These are phyloP conservation scores for Boeremia lycopersici DNA, from an alignment of 2,329 filamentous ascomycete genomes.

Conservation along the genomic window DNA sequence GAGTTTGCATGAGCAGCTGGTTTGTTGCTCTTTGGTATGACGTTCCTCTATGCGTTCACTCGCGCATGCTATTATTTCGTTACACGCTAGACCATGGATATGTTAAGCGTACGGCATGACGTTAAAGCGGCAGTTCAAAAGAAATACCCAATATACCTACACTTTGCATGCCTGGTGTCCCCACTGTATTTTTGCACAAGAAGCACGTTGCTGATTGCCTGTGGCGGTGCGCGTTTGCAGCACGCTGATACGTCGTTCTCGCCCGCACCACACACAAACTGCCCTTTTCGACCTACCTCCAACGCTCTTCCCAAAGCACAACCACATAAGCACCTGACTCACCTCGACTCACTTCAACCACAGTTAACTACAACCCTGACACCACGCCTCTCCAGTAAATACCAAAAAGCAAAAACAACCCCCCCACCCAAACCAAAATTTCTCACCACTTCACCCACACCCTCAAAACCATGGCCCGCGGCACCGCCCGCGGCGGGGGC, in stretches of 20 bases:
- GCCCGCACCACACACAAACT: not conserved
- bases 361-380: not conserved
- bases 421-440: slow-evolving; percentile 21
- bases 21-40: not conserved
- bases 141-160: slow-evolving; percentile 5
- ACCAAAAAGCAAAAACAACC: not conserved
- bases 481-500: slow-evolving; percentile 43
- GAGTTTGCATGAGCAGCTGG: not conserved
- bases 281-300: not conserved
- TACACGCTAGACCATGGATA: slow-evolving; percentile 1
- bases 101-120: not conserved
- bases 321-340: slow-evolving; percentile 3
- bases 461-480: slow-evolving; percentile 31
- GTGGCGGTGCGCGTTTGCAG: not conserved
- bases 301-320: slow-evolving; percentile 8
- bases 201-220: not conserved
- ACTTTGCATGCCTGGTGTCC: not conserved
- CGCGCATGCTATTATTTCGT: slow-evolving; percentile 9
- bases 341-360: not conserved
- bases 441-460: slow-evolving; percentile 19
- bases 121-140: slow-evolving; percentile 4
- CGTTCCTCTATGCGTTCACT: not conserved
- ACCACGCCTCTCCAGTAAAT: not conserved
- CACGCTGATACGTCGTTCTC: not conserved
- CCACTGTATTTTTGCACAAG: not conserved